Conservation (phyloP, 2,329 filamentous ascomycete species). For the Knufia fluminis region DNA sequence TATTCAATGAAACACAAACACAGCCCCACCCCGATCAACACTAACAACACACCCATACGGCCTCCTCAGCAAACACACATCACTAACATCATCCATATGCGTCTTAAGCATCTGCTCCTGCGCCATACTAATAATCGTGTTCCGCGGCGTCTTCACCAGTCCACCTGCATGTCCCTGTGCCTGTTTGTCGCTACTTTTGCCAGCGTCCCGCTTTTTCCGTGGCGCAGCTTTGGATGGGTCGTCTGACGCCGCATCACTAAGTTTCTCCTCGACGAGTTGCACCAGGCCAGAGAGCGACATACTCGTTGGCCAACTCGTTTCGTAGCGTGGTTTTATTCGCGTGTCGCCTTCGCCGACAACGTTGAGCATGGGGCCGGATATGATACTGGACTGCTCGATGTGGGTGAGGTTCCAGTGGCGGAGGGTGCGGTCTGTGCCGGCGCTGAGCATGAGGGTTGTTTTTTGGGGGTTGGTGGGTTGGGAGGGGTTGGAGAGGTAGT, state of each 20-base stretch:
- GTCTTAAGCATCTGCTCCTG: constrained; percentile 78
- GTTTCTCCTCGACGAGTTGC: constrained; percentile 57
- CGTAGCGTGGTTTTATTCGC: constrained; percentile 58
- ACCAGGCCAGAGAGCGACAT: constrained; percentile 29
- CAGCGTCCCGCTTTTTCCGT: constrained; percentile 22
- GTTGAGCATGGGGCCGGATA: constrained; percentile 56
- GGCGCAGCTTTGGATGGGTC: constrained; percentile 21
- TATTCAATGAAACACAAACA: constrained; percentile 66
- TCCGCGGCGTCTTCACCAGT: constrained; percentile 49
- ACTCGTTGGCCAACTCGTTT: constrained; percentile 23
- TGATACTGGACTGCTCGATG: constrained; percentile 66
- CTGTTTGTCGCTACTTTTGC: constrained; percentile 9
- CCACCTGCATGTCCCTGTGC: constrained; percentile 6
- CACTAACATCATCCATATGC: constrained; percentile 78
- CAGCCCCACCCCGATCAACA: constrained; percentile 76
- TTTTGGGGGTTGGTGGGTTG: constrained; percentile 36
- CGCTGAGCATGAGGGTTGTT: constrained; percentile 76
- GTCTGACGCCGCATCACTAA: constrained; percentile 31
- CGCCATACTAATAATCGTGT: constrained; percentile 77
- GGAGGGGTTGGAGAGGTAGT: constrained; percentile 36
- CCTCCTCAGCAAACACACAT: constrained; percentile 77
- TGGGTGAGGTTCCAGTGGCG: constrained; percentile 86
- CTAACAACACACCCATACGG: constrained; percentile 91
- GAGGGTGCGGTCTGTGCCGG: constrained; percentile 80
- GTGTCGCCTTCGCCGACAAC: constrained; percentile 30